A percentile compares a stretch with the other conserved stretches of the same genome.
phyloP scores from a whole-genome alignment of 176 grass and related monocot genomes.

The Olyra latifolia region DNA sequence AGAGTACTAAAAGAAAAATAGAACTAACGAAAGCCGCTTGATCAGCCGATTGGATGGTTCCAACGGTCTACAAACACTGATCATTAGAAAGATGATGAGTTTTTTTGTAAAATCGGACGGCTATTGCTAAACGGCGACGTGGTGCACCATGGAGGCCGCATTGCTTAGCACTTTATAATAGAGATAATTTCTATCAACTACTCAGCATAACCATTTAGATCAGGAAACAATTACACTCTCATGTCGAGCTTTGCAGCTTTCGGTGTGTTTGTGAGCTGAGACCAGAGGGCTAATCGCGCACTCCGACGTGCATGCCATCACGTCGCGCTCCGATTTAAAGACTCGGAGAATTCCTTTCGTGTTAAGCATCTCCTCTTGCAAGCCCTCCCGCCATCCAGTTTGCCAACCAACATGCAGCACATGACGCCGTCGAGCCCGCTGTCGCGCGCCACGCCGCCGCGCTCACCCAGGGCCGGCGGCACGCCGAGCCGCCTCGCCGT shows the following conservation, averaged over 20 bases:
- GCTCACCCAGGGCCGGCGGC: slow-evolving; percentile 23
- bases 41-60: no score
- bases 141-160: no score
- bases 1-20: no score
- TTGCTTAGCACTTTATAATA: no score
- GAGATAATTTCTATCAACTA: no score
- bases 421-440: slow-evolving; percentile 39
- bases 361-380: neutral
- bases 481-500: slow-evolving; percentile 40
- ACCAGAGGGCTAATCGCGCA: neutral
- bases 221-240: neutral
- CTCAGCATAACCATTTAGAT: no score
- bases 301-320: slow-evolving; percentile 37
- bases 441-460: slow-evolving; percentile 34
- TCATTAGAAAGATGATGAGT: no score
- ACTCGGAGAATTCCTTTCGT: neutral
- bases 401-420: slow-evolving; percentile 20
- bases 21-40: no score
- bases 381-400: neutral
- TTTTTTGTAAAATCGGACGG: no score
- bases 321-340: neutral
- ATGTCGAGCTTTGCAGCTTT: neutral
- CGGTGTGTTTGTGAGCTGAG: neutral
- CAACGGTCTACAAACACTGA: no score
- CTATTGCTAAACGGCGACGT: no score